Base-by-base conservation (phyloP, 2,329 filamentous ascomycete genomes). In the Penicillium sp. region DNA sequence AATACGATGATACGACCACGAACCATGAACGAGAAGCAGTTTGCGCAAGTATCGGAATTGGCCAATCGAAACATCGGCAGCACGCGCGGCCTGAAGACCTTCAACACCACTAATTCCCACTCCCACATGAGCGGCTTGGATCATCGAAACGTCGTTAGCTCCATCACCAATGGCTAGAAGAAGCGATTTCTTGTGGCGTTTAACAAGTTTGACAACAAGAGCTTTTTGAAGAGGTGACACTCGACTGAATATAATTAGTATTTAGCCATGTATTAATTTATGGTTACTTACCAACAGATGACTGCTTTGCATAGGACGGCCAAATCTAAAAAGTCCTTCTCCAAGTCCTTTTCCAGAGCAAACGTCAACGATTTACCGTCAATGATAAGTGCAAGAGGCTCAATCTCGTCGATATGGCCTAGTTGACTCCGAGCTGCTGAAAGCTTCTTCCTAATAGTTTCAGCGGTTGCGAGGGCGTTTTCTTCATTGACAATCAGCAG, bases 61-160 rank as follows among this genome's bases (percentile, higher is more conserved):
- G 0, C 85, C 94, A 69, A 99, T 97, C 8, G 92, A 87, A 47
- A 99, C 91, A 76, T 99, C 94, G 57, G 94, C 94, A 66, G 91
- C 96, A 67, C 94, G 86, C 48, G 94, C 94, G 47, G 94, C 94
- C 76, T 99, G 94, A 0, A 99, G 84, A 81, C 94, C 94, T 81
- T 99, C 94, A 62, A 96, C 84, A 74, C 94, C 94, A 68, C 91
- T 96, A 73, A 99, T 99, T 74, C 94, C 94, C 46, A 99, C 90
- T 62, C 94, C 94, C 62, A 99, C 96, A 71, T 99, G 94, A 12
- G 94, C 94, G 11, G 94, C 94, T 77, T 99, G 94, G 55, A 99
- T 99, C 94, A 99, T 99, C 18, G 93, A 97, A n/a, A 99, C 94
- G 68, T 99, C 94, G 75, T 99, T 99, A 47, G 94, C 94, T 62